Evolutionary conservation across 2,329 filamentous ascomycete genomes (phyloP).

Genomic region (Dothiorella sarmentorum): DNA sequence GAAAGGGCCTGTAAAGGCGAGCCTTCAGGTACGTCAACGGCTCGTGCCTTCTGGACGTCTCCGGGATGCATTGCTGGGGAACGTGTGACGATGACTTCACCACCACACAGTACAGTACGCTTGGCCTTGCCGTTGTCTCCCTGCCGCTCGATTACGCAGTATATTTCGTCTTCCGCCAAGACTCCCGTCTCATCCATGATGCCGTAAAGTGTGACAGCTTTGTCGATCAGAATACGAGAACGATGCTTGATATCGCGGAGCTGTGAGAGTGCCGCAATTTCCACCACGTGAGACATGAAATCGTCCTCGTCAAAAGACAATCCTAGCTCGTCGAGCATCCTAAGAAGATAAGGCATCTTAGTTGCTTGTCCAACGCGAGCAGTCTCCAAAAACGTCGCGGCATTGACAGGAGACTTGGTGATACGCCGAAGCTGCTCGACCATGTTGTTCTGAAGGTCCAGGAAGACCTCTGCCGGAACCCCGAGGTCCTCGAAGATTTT

Average conservation of each 20-base stretch:
- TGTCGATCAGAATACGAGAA: constrained; percentile 66
- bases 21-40: constrained; percentile 54
- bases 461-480: constrained; percentile 57
- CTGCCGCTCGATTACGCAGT: constrained; percentile 54
- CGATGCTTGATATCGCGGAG: constrained; percentile 75
- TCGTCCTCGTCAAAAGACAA: constrained; percentile 64
- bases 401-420: constrained; percentile 57
- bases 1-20: constrained; percentile 61
- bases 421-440: constrained; percentile 58
- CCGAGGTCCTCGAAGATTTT: constrained; percentile 82
- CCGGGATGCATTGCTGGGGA: constrained; percentile 79
- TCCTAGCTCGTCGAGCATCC: constrained; percentile 53
- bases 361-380: constrained; percentile 61
- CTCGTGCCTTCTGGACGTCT: constrained; percentile 66
- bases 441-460: constrained; percentile 61
- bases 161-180: constrained; percentile 65
- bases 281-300: constrained; percentile 68
- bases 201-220: constrained; percentile 75
- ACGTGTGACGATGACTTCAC: constrained; percentile 64
- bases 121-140: constrained; percentile 25
- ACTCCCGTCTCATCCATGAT: constrained; percentile 77
- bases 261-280: constrained; percentile 66
- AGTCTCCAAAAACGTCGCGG: constrained; percentile 61
- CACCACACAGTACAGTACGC: constrained; percentile 20
- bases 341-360: constrained; percentile 60